Conservation (phyloP, 495 filamentous ascomycete species). For the Annulohypoxylon nitens region DNA sequence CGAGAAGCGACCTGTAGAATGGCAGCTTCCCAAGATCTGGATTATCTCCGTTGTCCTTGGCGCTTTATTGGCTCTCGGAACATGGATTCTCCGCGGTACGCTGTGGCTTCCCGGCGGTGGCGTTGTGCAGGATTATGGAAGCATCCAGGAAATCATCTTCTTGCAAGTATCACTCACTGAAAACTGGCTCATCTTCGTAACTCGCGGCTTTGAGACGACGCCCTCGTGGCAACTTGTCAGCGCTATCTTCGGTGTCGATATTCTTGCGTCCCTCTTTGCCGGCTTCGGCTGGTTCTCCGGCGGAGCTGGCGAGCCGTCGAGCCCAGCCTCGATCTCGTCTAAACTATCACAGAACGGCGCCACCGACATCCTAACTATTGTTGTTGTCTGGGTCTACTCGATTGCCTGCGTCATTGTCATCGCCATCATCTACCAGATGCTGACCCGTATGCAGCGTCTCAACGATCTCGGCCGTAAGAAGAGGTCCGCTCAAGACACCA, state of each 20-base stretch:
- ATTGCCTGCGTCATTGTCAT: conserved; percentile 83
- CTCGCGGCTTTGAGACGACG: conserved; percentile 81
- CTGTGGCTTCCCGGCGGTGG: conserved; percentile 78
- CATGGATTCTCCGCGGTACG: conserved; percentile 83
- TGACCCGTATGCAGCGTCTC: conserved; percentile 75
- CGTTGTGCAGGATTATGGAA: conserved; percentile 85
- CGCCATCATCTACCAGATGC: conserved; percentile 80
- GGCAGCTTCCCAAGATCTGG: conserved; percentile 92
- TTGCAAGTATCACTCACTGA: conserved; percentile 88
- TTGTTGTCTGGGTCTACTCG: conserved; percentile 82
- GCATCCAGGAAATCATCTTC: conserved; percentile 84
- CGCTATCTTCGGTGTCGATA: conserved; percentile 82
- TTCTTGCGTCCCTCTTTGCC: conserved; percentile 83
- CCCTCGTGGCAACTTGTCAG: conserved; percentile 83
- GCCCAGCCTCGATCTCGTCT: conserved; percentile 39
- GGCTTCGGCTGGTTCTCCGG: conserved; percentile 81
- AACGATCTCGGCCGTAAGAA: conserved; percentile 85
- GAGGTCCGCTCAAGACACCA: conserved; percentile 77
- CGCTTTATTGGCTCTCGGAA: conserved; percentile 78
- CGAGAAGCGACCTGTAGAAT: conserved; percentile 86
- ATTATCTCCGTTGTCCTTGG: conserved; percentile 86
- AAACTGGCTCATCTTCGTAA: conserved; percentile 97
- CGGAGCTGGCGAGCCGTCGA: conserved; percentile 48
- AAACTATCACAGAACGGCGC: conserved; percentile 69
- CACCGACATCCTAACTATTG: conserved; percentile 78